Percentiles rank a stretch among this genome's conserved stretches.
These are phyloP conservation scores for Pichia nanzhaoensis DNA, from an alignment of 805 yeast genomes.

Conservation along the genomic window DNA sequence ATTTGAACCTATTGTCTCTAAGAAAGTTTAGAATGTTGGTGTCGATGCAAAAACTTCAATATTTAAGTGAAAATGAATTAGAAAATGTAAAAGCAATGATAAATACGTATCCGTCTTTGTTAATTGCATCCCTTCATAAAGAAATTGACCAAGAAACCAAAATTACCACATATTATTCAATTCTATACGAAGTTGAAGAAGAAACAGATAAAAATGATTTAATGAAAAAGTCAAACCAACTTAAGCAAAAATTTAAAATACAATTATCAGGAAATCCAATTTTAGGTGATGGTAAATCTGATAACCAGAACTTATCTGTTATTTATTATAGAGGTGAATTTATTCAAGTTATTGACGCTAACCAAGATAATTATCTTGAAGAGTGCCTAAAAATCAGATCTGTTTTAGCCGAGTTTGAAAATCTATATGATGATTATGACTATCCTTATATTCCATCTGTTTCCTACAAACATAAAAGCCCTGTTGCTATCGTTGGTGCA, in stretches of 20 bases:
- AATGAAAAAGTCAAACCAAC: constrained; percentile 25
- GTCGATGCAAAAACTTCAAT: constrained; percentile 79
- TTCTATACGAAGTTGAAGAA: constrained; percentile 52
- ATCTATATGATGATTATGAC: constrained; percentile 46
- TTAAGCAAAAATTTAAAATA: constrained; percentile 48
- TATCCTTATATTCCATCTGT: constrained; percentile 53
- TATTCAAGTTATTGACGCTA: constrained; percentile 91
- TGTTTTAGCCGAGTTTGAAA: constrained; percentile 82
- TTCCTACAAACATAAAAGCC: constrained; percentile 34
- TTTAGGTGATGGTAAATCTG: constrained; percentile 93
- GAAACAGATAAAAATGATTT: constrained; percentile 43
- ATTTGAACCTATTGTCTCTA: constrained; percentile 64
- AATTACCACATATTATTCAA: constrained; percentile 46
- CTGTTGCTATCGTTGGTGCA: constrained; percentile 92
- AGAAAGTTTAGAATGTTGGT: constrained; percentile 76
- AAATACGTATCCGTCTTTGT: constrained; percentile 63
- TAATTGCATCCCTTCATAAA: constrained; percentile 49
- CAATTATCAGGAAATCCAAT: constrained; percentile 89
- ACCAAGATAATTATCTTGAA: constrained; percentile 91
- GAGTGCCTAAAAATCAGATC: constrained; percentile 89
- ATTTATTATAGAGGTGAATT: constrained; percentile 91
- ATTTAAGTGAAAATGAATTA: constrained; percentile 57
- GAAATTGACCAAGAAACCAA: constrained; percentile 39
- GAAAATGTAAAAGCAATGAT: constrained; percentile 62
- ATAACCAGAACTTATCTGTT: constrained; percentile 84